Percentiles rank a stretch among this genome's conserved stretches.
Conservation (phyloP, 2,329 filamentous ascomycete genomes). For the Pseudogymnoascus sp. region DNA sequence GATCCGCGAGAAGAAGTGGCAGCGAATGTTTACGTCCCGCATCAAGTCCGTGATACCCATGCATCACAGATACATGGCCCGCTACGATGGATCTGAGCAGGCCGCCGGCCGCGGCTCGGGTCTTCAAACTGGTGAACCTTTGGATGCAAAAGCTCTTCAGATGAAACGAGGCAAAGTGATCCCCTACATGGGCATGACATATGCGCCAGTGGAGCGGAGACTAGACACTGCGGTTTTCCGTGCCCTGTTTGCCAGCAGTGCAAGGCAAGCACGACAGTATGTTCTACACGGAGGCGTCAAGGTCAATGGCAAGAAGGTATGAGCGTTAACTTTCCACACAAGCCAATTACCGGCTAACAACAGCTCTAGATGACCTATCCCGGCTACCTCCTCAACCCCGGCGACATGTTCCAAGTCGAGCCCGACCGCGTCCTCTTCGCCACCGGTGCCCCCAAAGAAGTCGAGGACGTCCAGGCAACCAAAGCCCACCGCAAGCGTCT, state of each 20-base stretch:
- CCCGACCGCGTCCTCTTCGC: conserved; percentile 81
- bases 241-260: conserved; percentile 87
- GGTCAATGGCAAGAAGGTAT: conserved; percentile 92
- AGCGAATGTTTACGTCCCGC: conserved; percentile 80
- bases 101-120: conserved; percentile 81
- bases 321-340: conserved; percentile 14
- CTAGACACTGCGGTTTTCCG: conserved; percentile 93
- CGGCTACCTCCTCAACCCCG: conserved; percentile 89
- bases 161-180: conserved; percentile 28
- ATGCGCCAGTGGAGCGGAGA: conserved; percentile 81
- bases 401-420: conserved; percentile 96
- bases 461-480: conserved; percentile 17
- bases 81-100: conserved; percentile 72
- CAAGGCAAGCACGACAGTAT: conserved; percentile 87
- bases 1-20: conserved; percentile 87
- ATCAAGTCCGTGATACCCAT: conserved; percentile 80
- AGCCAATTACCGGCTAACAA: conserved; percentile 13
- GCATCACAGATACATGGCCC: conserved; percentile 71
- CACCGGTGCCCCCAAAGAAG: conserved; percentile 65
- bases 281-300: conserved; percentile 87
- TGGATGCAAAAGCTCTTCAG: conserved; percentile 15
- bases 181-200: conserved; percentile 87
- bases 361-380: conserved; percentile 75
- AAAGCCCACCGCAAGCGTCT: conserved; percentile 15
- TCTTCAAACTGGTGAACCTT: conserved; percentile 11